Base-by-base conservation (phyloP, 805 yeast genomes). In the Diddensiella caesifluorescens region DNA sequence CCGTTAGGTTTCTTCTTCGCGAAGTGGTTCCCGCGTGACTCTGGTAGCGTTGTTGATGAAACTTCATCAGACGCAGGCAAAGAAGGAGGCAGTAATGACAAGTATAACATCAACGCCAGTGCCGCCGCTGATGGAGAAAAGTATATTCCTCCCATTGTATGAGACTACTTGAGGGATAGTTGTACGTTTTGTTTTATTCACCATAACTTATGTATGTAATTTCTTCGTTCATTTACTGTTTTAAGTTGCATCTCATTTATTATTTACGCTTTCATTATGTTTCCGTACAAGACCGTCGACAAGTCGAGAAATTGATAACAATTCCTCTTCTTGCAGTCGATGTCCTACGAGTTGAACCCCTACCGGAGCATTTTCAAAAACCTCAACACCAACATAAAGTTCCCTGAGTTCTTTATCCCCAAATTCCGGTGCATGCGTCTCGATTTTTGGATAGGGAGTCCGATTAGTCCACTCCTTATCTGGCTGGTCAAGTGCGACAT, bases 401-500 rank as follows among this genome's bases (percentile, higher is more conserved):
- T 25, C 12, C 27, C 12, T 9, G 27, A 25, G 27, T 25, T 25
- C 27, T 25, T 9, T 12, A 25, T 25, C 27, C 9, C 27, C 27
- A 9, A 25, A 12, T 25, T 25, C 27, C 12, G 27, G 27, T 25
- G 27, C 27, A 9, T 25, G 9, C 12, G 27, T 25, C 9, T 25
- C 27, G 27, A 25, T 25, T 9, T 25, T 25, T 25, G 27, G 12
- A 12, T 25, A 25, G 12, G 27, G 27, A 12, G 12, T 12, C 12
- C 27, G 27, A 12, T 12, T 9, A 25, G 10, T 25, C 27, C 27
- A 42, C 12, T 18, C 33, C 7, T 6, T 10, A 10, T 30, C 35
- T 28, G 23, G 35, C 15, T 18, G 15, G 21, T 69, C 63, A 5
- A 80, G 79, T 35, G 72, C 58, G 1, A 70, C 65, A 18, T 64